Percentiles rank a stretch among this genome's conserved stretches.
Conservation (phyloP, 2,329 filamentous ascomycete species). For the Phoma sp. region DNA sequence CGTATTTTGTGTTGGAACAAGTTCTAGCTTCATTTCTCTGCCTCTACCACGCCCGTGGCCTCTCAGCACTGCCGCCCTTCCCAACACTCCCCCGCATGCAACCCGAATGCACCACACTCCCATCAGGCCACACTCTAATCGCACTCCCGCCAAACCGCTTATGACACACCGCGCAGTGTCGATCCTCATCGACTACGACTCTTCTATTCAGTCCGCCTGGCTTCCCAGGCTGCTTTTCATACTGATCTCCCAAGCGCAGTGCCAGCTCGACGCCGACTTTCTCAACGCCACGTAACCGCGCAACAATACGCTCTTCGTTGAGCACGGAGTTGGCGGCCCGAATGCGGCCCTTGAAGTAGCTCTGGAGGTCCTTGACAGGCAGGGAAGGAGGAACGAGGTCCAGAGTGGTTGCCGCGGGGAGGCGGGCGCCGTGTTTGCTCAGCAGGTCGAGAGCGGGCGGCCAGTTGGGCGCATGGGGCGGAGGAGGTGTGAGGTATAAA, state of each 20-base stretch:
- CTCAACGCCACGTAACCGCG: constrained; percentile 77
- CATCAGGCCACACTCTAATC: constrained; percentile 83
- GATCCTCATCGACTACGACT: constrained; percentile 84
- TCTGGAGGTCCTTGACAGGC: constrained; percentile 78
- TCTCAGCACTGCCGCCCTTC: constrained; percentile 15
- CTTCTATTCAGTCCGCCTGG: constrained; percentile 65
- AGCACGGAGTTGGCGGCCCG: constrained; percentile 81
- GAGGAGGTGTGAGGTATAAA: constrained; percentile 82
- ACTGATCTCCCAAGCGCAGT: constrained; percentile 74
- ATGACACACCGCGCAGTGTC: constrained; percentile 89
- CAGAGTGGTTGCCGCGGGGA: constrained; percentile 86
- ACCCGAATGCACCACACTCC: constrained; percentile 57
- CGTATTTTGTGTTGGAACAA: too few species aligned
- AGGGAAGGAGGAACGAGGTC: constrained; percentile 82
- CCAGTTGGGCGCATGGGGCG: constrained; percentile 73
- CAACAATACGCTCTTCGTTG: constrained; percentile 79
- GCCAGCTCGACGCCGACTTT: constrained; percentile 77
- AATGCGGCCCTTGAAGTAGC: constrained; percentile 91
- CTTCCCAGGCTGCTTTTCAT: constrained; percentile 57
- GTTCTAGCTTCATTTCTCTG: too few species aligned
- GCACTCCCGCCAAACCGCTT: constrained; percentile 92
- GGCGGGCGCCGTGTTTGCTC: constrained; percentile 88
- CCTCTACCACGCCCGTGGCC: constrained; percentile 13
- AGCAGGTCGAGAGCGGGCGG: constrained; percentile 83
- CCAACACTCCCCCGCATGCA: constrained; percentile 49